phyloP scores from a whole-genome alignment of 768 basidiomycete genomes.

The Rhizopogon sp. region DNA sequence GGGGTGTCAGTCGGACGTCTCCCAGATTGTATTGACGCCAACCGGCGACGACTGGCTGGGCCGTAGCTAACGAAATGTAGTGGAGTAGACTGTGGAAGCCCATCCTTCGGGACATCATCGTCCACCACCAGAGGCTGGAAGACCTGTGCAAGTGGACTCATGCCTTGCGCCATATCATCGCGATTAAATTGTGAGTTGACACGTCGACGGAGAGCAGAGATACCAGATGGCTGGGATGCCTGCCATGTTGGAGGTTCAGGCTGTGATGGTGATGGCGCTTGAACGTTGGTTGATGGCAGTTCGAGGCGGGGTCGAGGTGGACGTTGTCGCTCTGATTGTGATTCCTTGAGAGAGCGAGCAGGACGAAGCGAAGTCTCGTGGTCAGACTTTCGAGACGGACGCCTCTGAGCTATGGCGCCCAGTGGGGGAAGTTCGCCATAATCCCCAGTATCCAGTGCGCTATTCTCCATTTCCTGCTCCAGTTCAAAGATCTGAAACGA shows the following conservation, averaged over 20 bases:
- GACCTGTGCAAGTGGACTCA: constrained; percentile 70
- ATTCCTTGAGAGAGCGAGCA: constrained; percentile 14
- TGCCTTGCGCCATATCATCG: constrained; percentile 29
- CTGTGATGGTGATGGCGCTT: not conserved
- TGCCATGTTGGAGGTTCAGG: constrained; percentile 8
- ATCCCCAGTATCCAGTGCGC: constrained; percentile 51
- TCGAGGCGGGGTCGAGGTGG: not conserved
- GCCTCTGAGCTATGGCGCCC: constrained; percentile 22
- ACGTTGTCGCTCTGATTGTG: constrained; percentile 4
- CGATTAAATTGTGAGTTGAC: constrained; percentile 14
- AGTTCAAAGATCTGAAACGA: constrained; percentile 67
- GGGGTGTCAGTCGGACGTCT: constrained; percentile 13
- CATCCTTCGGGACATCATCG: constrained; percentile 35
- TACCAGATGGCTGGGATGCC: constrained; percentile 9
- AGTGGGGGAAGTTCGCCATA: constrained; percentile 17
- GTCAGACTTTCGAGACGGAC: constrained; percentile 27
- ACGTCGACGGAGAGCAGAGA: constrained; percentile 16
- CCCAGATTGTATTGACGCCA: constrained; percentile 28
- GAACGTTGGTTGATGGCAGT: not conserved
- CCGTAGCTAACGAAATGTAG: constrained; percentile 32
- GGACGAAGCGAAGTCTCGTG: constrained; percentile 21
- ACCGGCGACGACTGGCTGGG: constrained; percentile 32
- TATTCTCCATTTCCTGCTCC: constrained; percentile 58
- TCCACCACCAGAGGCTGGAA: constrained; percentile 65
- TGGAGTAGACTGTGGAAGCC: constrained; percentile 13